Percentiles rank a stretch among this genome's conserved stretches.
Conservation (phyloP, 148 eudicot genomes). For the Selenicereus undatus region DNA sequence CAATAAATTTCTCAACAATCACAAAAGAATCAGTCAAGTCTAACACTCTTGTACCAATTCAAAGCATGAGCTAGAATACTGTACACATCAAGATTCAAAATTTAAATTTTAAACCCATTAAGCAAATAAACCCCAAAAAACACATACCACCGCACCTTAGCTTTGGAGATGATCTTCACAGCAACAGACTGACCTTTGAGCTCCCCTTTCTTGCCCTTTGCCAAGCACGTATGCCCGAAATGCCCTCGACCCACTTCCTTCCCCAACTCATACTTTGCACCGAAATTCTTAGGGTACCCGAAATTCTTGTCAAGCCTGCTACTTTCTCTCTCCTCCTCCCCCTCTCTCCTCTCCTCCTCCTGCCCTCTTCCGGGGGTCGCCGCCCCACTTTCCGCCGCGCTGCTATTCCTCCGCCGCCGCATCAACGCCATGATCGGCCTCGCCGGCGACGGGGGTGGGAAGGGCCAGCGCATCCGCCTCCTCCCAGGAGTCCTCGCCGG, state of each 20-base stretch:
- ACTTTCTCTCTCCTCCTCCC: constrained; percentile 14
- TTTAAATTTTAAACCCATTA: background rate
- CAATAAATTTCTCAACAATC: background rate
- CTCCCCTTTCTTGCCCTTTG: constrained; percentile 80
- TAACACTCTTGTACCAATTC: background rate
- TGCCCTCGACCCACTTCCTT: constrained; percentile 96
- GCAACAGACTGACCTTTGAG: constrained; percentile 71
- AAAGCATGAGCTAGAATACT: background rate
- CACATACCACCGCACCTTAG: constrained; percentile 69
- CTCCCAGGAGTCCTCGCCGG: constrained; percentile 73
- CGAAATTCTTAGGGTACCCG: constrained; percentile 64
- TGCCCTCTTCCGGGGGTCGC: constrained; percentile 34
- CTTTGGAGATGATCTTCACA: constrained; percentile 93
- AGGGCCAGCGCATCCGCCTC: constrained; percentile 66
- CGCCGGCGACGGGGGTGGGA: constrained; percentile 99
- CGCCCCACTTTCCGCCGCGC: constrained; percentile 28
- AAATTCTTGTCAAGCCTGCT: constrained; percentile 69
- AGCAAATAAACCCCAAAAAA: background rate
- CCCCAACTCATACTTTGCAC: constrained; percentile 79
- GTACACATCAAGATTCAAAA: background rate
- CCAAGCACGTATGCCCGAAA: constrained; percentile 98
- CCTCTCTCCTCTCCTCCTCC: constrained; percentile 29
- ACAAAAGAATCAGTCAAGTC: too few relatives aligned
- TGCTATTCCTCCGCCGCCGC: constrained; percentile 33
- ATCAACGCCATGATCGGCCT: constrained; percentile 91